These are phyloP conservation scores for Moelleriella libera DNA, from an alignment of 2,329 filamentous ascomycete species.

Conservation along the genomic window DNA sequence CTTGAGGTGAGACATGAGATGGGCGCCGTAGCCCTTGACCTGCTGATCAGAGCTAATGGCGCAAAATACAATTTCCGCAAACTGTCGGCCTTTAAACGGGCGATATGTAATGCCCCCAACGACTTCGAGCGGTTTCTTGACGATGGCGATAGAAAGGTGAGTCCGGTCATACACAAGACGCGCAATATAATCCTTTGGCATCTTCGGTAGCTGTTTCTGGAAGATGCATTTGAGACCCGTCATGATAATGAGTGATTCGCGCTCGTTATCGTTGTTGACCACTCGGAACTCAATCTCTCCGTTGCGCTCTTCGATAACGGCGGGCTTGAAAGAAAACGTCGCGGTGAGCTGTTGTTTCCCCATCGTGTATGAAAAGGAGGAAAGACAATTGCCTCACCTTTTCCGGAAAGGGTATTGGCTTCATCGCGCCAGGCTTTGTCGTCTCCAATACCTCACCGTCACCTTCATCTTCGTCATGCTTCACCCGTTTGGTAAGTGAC, in stretches of 20 bases:
- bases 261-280: conserved; percentile 86
- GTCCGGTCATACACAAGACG: conserved; percentile 94
- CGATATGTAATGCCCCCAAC: conserved; percentile 94
- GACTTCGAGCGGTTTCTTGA: conserved; percentile 93
- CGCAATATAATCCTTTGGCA: conserved; percentile 98
- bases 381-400: conserved; percentile 38
- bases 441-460: conserved; percentile 15
- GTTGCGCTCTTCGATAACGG: conserved; percentile 59
- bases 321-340: conserved; percentile 1
- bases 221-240: conserved; percentile 96
- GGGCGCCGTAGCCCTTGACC: conserved; percentile 95
- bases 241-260: conserved; percentile 83
- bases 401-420: conserved; percentile 74
- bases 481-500: conserved; percentile 50
- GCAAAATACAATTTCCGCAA: conserved; percentile 98
- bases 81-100: conserved; percentile 80
- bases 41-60: conserved; percentile 96
- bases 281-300: conserved; percentile 95
- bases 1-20: conserved; percentile 96
- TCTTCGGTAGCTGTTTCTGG: conserved; percentile 95
- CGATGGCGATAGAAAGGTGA: conserved; percentile 90
- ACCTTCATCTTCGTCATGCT: conserved; percentile 25
- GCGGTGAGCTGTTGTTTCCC: not conserved
- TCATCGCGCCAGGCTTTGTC: conserved; percentile 35
- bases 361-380: not conserved